Base-by-base conservation (phyloP, 345 rosid species). In the Passiflora organensis region DNA sequence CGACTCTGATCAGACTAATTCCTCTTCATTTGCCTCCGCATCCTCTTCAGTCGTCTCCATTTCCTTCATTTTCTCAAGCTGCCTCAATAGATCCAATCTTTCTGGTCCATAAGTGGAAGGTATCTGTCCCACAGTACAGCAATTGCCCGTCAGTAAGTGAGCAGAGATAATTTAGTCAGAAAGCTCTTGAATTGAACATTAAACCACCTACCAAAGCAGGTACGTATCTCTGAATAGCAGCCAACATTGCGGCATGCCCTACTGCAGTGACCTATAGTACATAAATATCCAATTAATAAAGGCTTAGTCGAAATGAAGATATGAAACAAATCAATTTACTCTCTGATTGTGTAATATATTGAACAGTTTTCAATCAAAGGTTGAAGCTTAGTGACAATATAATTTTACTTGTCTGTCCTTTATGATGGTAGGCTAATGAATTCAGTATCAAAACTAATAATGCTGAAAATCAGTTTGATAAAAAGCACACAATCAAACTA, bases 241-340 rank as follows among this genome's bases (percentile, higher is more conserved):
- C 96, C 78, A 93, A 66, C 72, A 93, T 89, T 32, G 99, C 96
- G 13, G 99, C 96, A 50, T 84, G 96, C 51, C 99, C 99, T 63
- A 93, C 87, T 47, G 99, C 95, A 68, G 99, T 93, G 28, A 89
- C 95, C 99, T 93, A 77, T 39, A 36, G 49, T 57, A 45, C 37
- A 59, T 16, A 41, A 38, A 38, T 20, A 24, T n/a, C 16, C 48
- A 9, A n/a, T 42, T 28, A 8, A 28, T 8, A 28, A 28, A 28
- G 5, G 8, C 8, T 28, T 28, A 8, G 34, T 28, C 34, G 8
- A 28, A 28, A 28, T 28, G 34, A 28, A 28, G 34, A 28, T 28
- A 28, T 28, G 34, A 28, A 2, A 28, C 34, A 28, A 3, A 28
- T 2, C 34, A 28, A 2, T 28, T 3, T 28, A 28, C 34, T 28